These are phyloP conservation scores for Sarocladium brachiariae DNA, from an alignment of 2,329 filamentous ascomycete genomes.

Conservation along the genomic window DNA sequence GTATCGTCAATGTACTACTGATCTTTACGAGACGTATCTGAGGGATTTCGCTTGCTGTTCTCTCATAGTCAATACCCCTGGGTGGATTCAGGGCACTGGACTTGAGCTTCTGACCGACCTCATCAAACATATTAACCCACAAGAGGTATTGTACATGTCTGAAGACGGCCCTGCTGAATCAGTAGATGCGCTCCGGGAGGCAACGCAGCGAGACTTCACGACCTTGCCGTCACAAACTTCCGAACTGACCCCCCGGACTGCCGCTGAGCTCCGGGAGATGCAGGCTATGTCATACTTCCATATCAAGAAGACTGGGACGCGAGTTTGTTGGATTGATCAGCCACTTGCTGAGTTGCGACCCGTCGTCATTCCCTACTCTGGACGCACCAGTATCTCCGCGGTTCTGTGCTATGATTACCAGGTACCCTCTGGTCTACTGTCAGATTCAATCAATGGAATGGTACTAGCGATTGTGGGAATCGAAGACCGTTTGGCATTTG, in stretches of 20 bases:
- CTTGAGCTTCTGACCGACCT: constrained; percentile 57
- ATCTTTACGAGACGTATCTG: constrained; percentile 55
- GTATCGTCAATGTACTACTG: constrained; percentile 56
- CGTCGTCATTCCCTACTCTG: constrained; percentile 45
- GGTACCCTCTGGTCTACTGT: constrained; percentile 49
- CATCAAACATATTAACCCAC: constrained; percentile 45
- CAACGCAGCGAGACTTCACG: constrained; percentile 29
- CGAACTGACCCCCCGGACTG: constrained; percentile 51
- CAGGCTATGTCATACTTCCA: constrained; percentile 80
- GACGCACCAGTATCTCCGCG: constrained; percentile 46
- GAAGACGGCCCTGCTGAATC: constrained; percentile 53
- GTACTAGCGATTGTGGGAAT: constrained; percentile 60
- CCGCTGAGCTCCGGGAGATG: constrained; percentile 63
- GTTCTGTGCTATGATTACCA: constrained; percentile 63
- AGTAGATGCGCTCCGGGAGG: constrained; percentile 43
- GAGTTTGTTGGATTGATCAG: constrained; percentile 14
- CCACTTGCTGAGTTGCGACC: constrained; percentile 5
- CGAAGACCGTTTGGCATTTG: constrained; percentile 45
- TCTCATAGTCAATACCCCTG: constrained; percentile 66
- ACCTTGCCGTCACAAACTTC: constrained; percentile 53
- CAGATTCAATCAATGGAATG: constrained; percentile 63
- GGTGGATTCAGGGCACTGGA: constrained; percentile 66
- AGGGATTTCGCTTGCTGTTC: constrained; percentile 39
- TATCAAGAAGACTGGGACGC: not conserved
- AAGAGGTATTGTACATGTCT: constrained; percentile 63